Evolutionary conservation across 768 basidiomycete genomes (phyloP), one percentile per base, ranked within the genome.

Genomic region (Boletus insuetus): DNA sequence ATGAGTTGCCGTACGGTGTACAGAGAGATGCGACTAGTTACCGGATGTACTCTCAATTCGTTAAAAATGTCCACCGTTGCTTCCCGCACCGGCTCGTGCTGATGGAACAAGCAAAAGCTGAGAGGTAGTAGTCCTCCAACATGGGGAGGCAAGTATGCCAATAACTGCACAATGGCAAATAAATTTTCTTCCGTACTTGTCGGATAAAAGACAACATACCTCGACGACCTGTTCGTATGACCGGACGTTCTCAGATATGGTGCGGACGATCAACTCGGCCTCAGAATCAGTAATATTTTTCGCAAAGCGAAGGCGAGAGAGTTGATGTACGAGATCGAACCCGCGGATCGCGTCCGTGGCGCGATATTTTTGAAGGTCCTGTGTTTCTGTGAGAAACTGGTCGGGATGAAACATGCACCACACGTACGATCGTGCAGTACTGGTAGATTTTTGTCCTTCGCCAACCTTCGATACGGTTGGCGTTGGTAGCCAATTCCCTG

Each of bases 401-500:
- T 37, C n/a, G n/a, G 22, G 31, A 49, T 4, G 48, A 26, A 19
- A 20, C 6, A 17, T 17, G 10, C 45, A 31, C 12, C 16, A n/a
- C 3, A 74, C 82, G 58, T 60, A 95, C 95, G 71, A 75, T 73
- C 52, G 84, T 79, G 62, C 77, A 88, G 57, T 89, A 81, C 51
- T 82, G 79, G 70, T 98, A 97, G 51, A 82, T 85, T 58, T 82
- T 84, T 6, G 91, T 96, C 66, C 82, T 81, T 58, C 90, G 77
- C 96, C 96, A 99, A 9, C 88, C 95, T 65, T 98, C 97, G 38
- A 98, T 93, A 35, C 96, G 82, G 62, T 85, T 83, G 1, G 86
- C 84, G 61, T 94, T 94, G 32, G 79, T 76, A 40, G 79, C 76
- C 51, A 97, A 75, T 67, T 99, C 96, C 58, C 81, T 82, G 55